Evolutionary conservation across 202 grass and related monocot genomes (phyloP), one percentile per base, ranked within the genome.

Genomic region (Panicum hallii): DNA sequence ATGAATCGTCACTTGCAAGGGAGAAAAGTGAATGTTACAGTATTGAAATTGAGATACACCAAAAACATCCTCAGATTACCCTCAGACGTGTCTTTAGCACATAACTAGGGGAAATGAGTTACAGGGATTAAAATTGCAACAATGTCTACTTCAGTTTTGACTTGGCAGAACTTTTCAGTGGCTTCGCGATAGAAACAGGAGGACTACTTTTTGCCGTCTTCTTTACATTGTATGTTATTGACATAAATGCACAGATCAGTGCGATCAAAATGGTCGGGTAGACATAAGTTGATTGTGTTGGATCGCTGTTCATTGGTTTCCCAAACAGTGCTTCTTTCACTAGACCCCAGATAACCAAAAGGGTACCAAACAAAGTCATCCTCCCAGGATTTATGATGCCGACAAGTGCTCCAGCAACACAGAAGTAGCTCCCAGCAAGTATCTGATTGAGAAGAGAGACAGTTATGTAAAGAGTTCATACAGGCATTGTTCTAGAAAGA

Each of bases 361-460:
- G 88, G 15, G 91, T 92, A 16, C 96, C 96, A 54, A 99, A 96
- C 84, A 99, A 91, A 77, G 91, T 95, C 96, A 99, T 99, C 86
- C 96, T 95, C 41, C 91, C 93, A 36, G 93, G 93, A 71, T 92
- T 96, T 78, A 99, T 90, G n/a, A 99, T 79, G 80, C 96, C 93
- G 4, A 90, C 73, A 10, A 99, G 63, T 50, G 86, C 93, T 78
- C 96, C 91, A 26, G 96, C 93, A 82, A 92, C 96, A 58, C 91
- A 99, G 72, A 99, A 99, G 82, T 99, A 99, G 84, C 96, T 96
- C 79, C 96, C 96, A 5, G 91, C 91, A 84, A 99, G 91, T 87
- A 99, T 95, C 93, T 94, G 85, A 53, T 80, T 57, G 36, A 75
- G 49, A 13, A 73, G 49, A 64, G 41, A 87, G 61, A 69, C 8